Base-by-base conservation (phyloP, 108 stramenopile species). In the Schizochytrium sp. region DNA sequence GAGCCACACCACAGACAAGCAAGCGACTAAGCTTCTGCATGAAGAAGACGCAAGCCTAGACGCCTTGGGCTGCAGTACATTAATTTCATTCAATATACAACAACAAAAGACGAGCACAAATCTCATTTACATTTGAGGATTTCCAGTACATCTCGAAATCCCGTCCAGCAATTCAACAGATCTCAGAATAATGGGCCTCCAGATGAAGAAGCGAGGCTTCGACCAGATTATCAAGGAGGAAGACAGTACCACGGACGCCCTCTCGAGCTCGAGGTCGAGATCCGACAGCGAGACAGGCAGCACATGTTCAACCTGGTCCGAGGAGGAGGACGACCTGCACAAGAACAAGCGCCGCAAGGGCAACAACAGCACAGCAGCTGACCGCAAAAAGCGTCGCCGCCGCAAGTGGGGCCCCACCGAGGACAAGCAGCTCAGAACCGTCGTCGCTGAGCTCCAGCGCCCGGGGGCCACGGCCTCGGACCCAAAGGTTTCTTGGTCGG, bases 401-500 rank as follows among this genome's bases (percentile, higher is more conserved):
- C 64, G 64, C 64, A 69, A 69, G 64, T 69, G 64, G 64, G 64
- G 64, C 12, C 64, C 64, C 64, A 13, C 64, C 64, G 64, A 69
- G 64, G 64, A 69, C 64, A 69, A 69, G 64, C 64, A 69, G 64
- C 64, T 69, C 19, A 38, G 64, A 38, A 44, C 64, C 64, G 64
- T 69, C 12, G 64, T 69, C 3, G 64, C 64, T 0, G 64, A 69
- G 64, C 64, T 69, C 64, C 64, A 69, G 64, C 64, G 64, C 64
- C 64, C 64, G 42, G 64, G 64, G 42, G 64, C 64, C 64, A 69
- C 64, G 42, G 64, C 64, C 2, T 47, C 76, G 5, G 40, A 83
- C 76, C 76, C 76, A n/a, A 83, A 83, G 76, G 53, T 83, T 40
- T 55, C 50, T 53, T 83, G 76, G 76, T 55, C 50, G 50, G n/a